Evolutionary conservation across 75 land plant species (phyloP).

Genomic region (Sequoiadendron giganteum): DNA sequence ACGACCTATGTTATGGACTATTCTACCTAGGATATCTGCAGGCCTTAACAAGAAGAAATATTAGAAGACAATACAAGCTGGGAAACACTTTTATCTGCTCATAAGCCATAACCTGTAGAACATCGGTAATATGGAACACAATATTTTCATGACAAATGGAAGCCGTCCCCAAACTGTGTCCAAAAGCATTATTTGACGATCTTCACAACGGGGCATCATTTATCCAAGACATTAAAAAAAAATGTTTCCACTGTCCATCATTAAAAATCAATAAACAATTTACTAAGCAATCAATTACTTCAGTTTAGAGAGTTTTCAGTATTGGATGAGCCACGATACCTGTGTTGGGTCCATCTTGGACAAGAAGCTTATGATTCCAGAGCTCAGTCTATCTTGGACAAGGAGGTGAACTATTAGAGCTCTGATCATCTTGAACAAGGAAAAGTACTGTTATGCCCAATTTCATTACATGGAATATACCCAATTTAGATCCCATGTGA

Average conservation of each 20-base stretch:
- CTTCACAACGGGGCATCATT: background rate
- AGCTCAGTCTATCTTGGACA: background rate
- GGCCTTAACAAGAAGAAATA: background rate
- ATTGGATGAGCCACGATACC: background rate
- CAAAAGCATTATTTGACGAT: background rate
- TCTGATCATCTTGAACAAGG: background rate
- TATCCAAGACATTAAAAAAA: background rate
- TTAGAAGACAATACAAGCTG: background rate
- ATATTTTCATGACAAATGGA: background rate
- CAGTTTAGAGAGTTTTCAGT: background rate
- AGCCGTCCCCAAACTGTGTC: background rate
- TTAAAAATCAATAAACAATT: background rate
- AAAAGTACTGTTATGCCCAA: background rate
- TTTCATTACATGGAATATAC: background rate
- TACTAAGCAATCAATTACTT: background rate
- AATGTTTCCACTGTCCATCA: background rate
- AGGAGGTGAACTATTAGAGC: background rate
- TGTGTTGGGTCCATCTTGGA: background rate
- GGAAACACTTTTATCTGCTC: background rate
- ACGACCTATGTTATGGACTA: background rate
- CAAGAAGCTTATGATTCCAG: background rate
- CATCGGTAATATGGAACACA: background rate
- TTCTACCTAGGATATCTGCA: background rate
- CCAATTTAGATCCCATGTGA: background rate
- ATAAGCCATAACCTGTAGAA: background rate